Percentiles rank a stretch among this genome's conserved stretches.
Evolutionary conservation across 257 asterid genomes (phyloP).

Genomic region (Ophiorrhiza pumila): DNA sequence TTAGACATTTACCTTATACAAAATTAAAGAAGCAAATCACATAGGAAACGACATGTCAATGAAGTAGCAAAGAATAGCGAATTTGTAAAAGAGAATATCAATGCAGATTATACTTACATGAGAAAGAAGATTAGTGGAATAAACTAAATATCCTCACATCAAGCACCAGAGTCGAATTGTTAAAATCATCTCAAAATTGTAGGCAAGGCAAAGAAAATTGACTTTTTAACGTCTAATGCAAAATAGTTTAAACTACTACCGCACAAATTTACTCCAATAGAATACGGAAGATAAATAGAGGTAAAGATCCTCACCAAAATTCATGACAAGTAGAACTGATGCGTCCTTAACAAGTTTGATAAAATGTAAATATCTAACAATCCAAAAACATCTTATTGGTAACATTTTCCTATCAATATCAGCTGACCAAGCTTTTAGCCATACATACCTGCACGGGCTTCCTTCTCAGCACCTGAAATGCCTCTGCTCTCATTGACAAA

Average conservation of each 20-base stretch:
- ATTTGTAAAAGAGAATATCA: neutral
- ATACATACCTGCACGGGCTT: conserved; percentile 82
- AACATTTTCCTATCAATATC: neutral
- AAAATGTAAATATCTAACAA: neutral
- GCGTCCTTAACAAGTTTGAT: neutral
- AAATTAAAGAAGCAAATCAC: conserved; percentile 10
- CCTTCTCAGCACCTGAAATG: conserved; percentile 96
- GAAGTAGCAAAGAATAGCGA: neutral
- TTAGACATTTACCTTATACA: neutral
- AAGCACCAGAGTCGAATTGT: neutral
- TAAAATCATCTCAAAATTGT: neutral
- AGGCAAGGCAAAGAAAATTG: neutral
- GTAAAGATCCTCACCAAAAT: no score
- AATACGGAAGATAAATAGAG: no score
- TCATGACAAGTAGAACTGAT: neutral
- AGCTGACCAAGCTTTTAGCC: conserved; percentile 18
- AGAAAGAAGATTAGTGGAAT: neutral
- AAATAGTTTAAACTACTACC: no score
- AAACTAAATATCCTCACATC: neutral
- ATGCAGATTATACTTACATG: neutral
- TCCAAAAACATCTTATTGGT: neutral
- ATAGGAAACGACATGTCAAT: neutral
- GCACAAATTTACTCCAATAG: no score
- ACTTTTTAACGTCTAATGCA: conserved; percentile 4
- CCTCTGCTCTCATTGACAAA: conserved; percentile 98